These are phyloP conservation scores for Liriodendron chinense DNA, from an alignment of 164 flowering plant genomes.

Conservation along the genomic window DNA sequence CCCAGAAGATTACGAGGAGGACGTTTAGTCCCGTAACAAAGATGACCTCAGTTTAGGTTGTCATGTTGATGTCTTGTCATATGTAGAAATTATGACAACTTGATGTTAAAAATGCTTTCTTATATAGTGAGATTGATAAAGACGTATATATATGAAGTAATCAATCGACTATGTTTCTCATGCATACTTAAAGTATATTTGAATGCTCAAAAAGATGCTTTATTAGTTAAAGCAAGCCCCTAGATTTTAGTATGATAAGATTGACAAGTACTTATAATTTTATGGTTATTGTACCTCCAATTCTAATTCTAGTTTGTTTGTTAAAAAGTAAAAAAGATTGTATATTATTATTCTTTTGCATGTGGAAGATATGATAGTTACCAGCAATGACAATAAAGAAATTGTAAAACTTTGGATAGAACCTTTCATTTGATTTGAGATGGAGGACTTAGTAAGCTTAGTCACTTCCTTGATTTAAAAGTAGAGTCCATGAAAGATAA, in stretches of 20 bases:
- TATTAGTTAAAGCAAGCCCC: too few relatives aligned
- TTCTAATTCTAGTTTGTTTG: conserved; percentile 4
- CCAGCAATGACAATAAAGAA: not conserved
- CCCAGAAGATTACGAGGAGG: too few relatives aligned
- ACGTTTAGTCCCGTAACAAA: not conserved
- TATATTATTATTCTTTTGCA: too few relatives aligned
- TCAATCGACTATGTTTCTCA: not conserved
- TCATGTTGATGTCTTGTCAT: not conserved
- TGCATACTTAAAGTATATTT: not conserved
- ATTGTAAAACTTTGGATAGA: not conserved
- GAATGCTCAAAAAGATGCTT: too few relatives aligned
- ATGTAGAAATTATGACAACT: too few relatives aligned
- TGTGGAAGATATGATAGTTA: too few relatives aligned
- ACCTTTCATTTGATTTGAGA: conserved; percentile 10
- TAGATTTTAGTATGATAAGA: too few relatives aligned
- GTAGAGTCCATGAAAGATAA: conserved; percentile 10
- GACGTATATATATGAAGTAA: not conserved
- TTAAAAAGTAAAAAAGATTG: not conserved
- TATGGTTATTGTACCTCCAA: not conserved
- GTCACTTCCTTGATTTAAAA: conserved; percentile 17
- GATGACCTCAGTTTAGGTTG: too few relatives aligned
- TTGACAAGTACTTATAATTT: not conserved
- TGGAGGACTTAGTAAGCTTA: too few relatives aligned
- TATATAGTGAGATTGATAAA: not conserved
- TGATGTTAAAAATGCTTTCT: too few relatives aligned